phyloP scores from a whole-genome alignment of 2,329 filamentous ascomycete genomes.

The Biscogniauxia marginata region DNA sequence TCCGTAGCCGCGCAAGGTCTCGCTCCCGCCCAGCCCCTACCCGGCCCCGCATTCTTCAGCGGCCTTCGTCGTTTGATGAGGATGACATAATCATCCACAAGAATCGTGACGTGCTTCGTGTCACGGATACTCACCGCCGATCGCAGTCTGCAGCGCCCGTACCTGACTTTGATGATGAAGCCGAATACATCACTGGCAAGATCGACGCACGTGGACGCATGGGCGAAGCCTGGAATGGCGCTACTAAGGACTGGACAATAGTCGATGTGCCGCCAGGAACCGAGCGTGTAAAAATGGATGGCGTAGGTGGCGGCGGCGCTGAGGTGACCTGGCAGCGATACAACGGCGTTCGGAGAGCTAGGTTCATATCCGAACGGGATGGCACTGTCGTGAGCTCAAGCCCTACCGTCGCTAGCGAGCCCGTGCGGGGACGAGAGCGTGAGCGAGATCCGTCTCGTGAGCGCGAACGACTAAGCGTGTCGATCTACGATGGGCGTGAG shows the following conservation, averaged over 20 bases:
- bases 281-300: slow-evolving; percentile 79
- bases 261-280: slow-evolving; percentile 84
- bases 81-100: slow-evolving; percentile 66
- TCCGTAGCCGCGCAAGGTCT: slow-evolving; percentile 42
- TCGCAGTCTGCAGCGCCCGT: slow-evolving; percentile 51
- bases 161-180: slow-evolving; percentile 62
- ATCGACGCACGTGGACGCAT: slow-evolving; percentile 62
- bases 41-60: slow-evolving; percentile 37
- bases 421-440: slow-evolving; percentile 34
- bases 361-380: slow-evolving; percentile 69
- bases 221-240: slow-evolving; percentile 72
- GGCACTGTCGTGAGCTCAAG: slow-evolving; percentile 37
- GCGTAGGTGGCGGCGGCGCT: slow-evolving; percentile 69
- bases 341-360: slow-evolving; percentile 72
- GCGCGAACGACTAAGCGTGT: slow-evolving; percentile 43
- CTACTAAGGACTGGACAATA: slow-evolving; percentile 75
- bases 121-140: slow-evolving; percentile 48
- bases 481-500: slow-evolving; percentile 39
- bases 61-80: slow-evolving; percentile 44
- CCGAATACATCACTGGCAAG: slow-evolving; percentile 56
- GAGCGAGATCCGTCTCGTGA: slow-evolving; percentile 23
- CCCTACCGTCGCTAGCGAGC: slow-evolving; percentile 31
- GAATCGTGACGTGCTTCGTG: slow-evolving; percentile 48
- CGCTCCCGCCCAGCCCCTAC: slow-evolving; percentile 39
- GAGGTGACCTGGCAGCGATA: slow-evolving; percentile 79